Percentiles rank a stretch among this genome's conserved stretches.
These are phyloP conservation scores for Penicillium sp. DNA, from an alignment of 2,329 filamentous ascomycete species.

Conservation along the genomic window DNA sequence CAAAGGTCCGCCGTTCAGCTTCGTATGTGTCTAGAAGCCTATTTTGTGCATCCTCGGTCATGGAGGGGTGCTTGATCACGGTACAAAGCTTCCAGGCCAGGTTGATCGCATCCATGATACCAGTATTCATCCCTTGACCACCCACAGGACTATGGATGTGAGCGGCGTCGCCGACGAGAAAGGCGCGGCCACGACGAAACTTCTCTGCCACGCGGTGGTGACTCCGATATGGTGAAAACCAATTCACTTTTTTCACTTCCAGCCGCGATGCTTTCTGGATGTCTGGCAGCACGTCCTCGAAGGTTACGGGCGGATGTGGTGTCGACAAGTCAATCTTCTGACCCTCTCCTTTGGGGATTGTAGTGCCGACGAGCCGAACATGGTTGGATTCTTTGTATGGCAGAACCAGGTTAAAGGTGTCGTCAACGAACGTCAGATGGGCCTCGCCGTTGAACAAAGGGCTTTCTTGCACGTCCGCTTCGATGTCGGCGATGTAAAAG, in stretches of 20 bases:
- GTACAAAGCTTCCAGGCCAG: constrained; percentile 52
- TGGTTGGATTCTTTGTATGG: constrained; percentile 21
- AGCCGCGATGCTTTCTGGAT: constrained; percentile 21
- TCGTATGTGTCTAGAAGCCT: constrained; percentile 47
- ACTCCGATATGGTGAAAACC: constrained; percentile 44
- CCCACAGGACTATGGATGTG: constrained; percentile 53
- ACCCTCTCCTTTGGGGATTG: constrained; percentile 3
- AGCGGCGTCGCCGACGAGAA: constrained; percentile 54
- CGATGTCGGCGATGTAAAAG: constrained; percentile 44
- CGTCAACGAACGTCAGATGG: constrained; percentile 30
- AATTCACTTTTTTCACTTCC: constrained; percentile 28
- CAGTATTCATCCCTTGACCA: constrained; percentile 55
- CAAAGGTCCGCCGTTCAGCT: constrained; percentile 46
- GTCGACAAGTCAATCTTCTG: constrained; percentile 13
- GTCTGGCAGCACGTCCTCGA: constrained; percentile 29
- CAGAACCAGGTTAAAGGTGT: constrained; percentile 36
- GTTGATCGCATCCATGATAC: constrained; percentile 51
- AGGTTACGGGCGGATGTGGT: constrained; percentile 20
- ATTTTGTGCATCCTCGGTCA: constrained; percentile 30
- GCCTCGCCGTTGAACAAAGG: constrained; percentile 29
- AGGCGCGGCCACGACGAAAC: constrained; percentile 47
- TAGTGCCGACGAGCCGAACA: constrained; percentile 26
- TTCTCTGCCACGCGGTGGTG: constrained; percentile 41
- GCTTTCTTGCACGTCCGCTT: constrained; percentile 22
- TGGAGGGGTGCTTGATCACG: constrained; percentile 32